Conservation (phyloP, 2,329 filamentous ascomycete species). For the Diaporthe destruens region DNA sequence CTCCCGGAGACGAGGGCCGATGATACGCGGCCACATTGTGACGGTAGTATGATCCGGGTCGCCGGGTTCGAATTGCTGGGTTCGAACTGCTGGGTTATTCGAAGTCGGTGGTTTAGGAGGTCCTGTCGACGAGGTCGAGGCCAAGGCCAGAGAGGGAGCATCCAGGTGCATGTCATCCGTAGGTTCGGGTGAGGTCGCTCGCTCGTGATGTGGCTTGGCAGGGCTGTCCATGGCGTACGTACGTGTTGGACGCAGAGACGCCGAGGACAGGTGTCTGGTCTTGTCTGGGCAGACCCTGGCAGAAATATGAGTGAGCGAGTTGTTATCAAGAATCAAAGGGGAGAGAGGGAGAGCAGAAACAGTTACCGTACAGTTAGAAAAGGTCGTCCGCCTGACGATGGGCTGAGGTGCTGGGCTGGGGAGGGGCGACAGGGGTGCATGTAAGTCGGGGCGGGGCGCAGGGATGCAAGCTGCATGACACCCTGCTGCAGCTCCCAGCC, state of each 20-base stretch:
- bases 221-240: not conserved
- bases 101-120: not conserved
- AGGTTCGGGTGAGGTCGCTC: not conserved
- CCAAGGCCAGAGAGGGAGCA: no score
- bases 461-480: slow-evolving; percentile 11
- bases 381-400: no score
- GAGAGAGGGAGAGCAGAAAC: not conserved
- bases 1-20: not conserved
- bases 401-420: slow-evolving; percentile 9
- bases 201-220: not conserved
- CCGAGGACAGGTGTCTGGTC: not conserved
- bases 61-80: no score
- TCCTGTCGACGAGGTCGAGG: not conserved
- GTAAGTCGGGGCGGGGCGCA: slow-evolving; percentile 18
- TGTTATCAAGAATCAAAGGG: slow-evolving; percentile 4
- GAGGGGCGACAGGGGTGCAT: slow-evolving; percentile 12
- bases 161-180: not conserved
- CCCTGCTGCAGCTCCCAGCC: slow-evolving; percentile 16
- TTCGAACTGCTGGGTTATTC: no score
- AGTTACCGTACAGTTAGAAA: no score
- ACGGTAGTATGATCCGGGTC: not conserved
- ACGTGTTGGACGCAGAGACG: not conserved
- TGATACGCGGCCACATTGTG: not conserved
- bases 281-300: not conserved
- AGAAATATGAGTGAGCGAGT: not conserved